Base-by-base conservation (phyloP, 768 basidiomycete species). In the Rhizopogon sp. region DNA sequence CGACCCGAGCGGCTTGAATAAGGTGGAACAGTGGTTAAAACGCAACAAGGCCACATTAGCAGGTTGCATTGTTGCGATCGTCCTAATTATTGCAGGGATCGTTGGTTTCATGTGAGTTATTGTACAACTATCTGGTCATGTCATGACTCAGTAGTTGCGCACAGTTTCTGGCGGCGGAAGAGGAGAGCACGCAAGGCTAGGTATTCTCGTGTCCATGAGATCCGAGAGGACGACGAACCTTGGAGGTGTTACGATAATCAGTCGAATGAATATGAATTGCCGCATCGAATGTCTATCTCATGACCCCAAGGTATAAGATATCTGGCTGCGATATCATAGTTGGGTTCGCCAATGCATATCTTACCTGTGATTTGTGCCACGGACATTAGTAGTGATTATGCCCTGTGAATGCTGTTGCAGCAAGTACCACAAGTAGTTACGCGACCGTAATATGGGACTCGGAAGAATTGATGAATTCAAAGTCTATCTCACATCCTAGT, bases 1-100 rank as follows among this genome's bases (percentile, higher is more conserved):
- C 5, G 80, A 84, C 62, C 80, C 77, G 10, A 62, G 76, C 45
- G 82, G 79, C 6, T n/a, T 79, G 31, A 44, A 42, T 45, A 75
- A 77, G 57, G 56, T 83, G 28, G 62, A 58, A 43, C 56, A 58
- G 0, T 84, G 85, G 59, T 65, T 86, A 59, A 54, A 58, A 1
- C 60, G 58, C 20, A 68, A 81, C 57, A 80, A 79, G 68, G 72
- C 72, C 51, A 70, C 66, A 39, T 68, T 87, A 31, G 68, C 84
- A 33, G 79, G 80, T 9, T 80, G 75, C 2, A 58, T 76, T 4
- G 53, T 80, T 33, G 78, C 72, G n/a, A 59, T 79, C 13, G 60
- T 73, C 3, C 64, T 66, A 10, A 56, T 80, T 52, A 69, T 83
- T 59, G 76, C 56, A 9, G 53, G 66, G 2, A 58, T 78, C 16